Evolutionary conservation across 805 yeast species (phyloP), one percentile per base, ranked within the genome.

Genomic region (Wickerhamomyces rabaulensis): DNA sequence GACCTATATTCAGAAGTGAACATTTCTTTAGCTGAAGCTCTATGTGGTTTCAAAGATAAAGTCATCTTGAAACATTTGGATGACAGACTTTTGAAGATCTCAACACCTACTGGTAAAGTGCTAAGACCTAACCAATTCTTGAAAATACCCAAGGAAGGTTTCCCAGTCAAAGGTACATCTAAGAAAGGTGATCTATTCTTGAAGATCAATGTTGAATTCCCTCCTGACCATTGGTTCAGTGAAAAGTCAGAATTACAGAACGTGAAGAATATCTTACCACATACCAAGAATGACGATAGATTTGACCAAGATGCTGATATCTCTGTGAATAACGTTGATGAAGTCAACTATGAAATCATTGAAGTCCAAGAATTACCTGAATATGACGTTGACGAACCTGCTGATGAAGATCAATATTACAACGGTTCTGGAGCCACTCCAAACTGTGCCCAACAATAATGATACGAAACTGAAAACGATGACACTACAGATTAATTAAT

Each of bases 141-240:
- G 29, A 73, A 80, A 49, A 68, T 91, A 12, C 64, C 73, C 36
- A 76, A 76, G 38, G 96, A 89, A 63, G 97, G 97, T 6, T 88
- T 92, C 95, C 96, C 96, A 1, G 57, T 76, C 6, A 66, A 68
- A 48, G 53, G 55, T 33, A 48, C 65, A 39, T 40, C 49, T 12
- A 58, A 54, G 50, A 68, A 68, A 39, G 97, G 97, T 22, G 87
- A 87, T 62, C 67, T 90, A 52, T 89, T 80, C 57, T 70, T 90
- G 16, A 77, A 73, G 44, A 64, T 87, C n/a, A 78, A 78, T 19
- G 79, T 91, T 44, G 88, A 82, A 55, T 90, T 91, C 62, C 97
- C 97, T 2, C 73, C 74, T 31, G 95, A 89, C 63, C 78, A 82
- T 57, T 90, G 97, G 97, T 82, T 83, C 57, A 64, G 78, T 53